A percentile compares a stretch with the other conserved stretches of the same genome.
Evolutionary conservation across 2,329 filamentous ascomycete species (phyloP).

Genomic region (Trichoderma polysporum): DNA sequence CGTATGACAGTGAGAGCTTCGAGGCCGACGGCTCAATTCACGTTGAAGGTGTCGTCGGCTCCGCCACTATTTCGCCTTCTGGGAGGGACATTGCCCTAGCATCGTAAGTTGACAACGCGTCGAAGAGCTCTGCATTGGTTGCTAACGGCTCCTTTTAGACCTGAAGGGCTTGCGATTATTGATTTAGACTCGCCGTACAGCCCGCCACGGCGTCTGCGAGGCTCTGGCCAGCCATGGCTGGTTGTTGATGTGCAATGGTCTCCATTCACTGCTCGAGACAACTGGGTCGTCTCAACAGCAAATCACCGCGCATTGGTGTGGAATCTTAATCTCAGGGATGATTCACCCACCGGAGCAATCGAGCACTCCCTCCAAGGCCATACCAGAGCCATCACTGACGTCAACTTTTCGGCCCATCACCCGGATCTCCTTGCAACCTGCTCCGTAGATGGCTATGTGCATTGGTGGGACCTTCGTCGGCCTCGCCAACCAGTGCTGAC

Average conservation of each 20-base stretch:
- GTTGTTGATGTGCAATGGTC: conserved; percentile 98
- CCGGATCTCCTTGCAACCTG: conserved; percentile 87
- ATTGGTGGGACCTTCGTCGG: conserved; percentile 84
- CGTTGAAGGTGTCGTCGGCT: conserved; percentile 78
- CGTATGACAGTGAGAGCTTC: conserved; percentile 85
- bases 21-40: conserved; percentile 81
- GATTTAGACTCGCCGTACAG: conserved; percentile 89
- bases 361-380: conserved; percentile 84
- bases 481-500: conserved; percentile 72
- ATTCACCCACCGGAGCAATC: conserved; percentile 68
- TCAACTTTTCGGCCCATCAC: conserved; percentile 93
- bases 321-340: conserved; percentile 80
- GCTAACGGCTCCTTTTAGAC: conserved; percentile 43
- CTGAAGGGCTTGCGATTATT: conserved; percentile 85
- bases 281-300: conserved; percentile 91
- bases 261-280: conserved; percentile 82
- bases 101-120: conserved; percentile 51
- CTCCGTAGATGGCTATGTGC: conserved; percentile 88
- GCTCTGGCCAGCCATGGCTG: conserved; percentile 87
- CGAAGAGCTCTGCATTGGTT: neutral
- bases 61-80: conserved; percentile 88
- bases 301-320: conserved; percentile 93
- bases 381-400: conserved; percentile 87
- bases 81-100: conserved; percentile 88
- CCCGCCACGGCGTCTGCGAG: conserved; percentile 75